These are phyloP conservation scores for Colletotrichum shisoi DNA, from an alignment of 2,329 filamentous ascomycete genomes.

Conservation along the genomic window DNA sequence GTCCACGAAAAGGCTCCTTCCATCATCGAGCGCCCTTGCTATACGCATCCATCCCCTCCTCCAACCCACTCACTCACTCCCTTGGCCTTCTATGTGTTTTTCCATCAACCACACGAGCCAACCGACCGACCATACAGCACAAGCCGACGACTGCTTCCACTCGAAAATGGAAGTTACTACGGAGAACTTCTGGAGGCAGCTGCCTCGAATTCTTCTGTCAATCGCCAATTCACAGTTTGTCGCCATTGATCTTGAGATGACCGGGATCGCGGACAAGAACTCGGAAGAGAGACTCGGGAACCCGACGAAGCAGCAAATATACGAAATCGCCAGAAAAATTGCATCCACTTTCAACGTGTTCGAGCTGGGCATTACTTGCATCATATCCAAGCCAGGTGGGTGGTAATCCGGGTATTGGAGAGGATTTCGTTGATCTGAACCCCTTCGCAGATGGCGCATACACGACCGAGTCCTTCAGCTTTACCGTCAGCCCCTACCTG, in stretches of 20 bases:
- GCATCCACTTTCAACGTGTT: constrained; percentile 48
- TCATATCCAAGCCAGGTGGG: constrained; percentile 35
- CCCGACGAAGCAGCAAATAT: constrained; percentile 39
- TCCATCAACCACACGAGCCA: too few relatives aligned
- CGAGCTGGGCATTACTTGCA: constrained; percentile 51
- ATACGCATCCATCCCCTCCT: too few relatives aligned
- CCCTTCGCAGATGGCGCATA: constrained; percentile 39
- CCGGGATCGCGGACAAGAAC: constrained; percentile 17
- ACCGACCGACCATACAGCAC: background rate
- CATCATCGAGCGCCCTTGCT: too few relatives aligned
- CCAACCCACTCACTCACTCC: too few relatives aligned
- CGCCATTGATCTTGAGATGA: constrained; percentile 52
- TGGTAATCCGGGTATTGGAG: background rate
- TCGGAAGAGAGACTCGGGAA: constrained; percentile 7
- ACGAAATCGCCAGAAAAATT: constrained; percentile 44
- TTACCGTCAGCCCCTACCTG: constrained; percentile 46
- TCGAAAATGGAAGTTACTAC: constrained; percentile 37
- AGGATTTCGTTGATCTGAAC: background rate
- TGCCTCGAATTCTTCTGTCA: constrained; percentile 46
- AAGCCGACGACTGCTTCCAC: background rate
- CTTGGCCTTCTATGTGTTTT: background rate
- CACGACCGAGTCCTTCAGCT: constrained; percentile 45
- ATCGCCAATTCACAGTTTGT: constrained; percentile 47
- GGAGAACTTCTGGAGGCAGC: constrained; percentile 40
- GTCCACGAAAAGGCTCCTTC: too few relatives aligned